A percentile compares a stretch with the other conserved stretches of the same genome.
phyloP scores from a whole-genome alignment of 768 basidiomycete species.

The Termitomyces sp. region DNA sequence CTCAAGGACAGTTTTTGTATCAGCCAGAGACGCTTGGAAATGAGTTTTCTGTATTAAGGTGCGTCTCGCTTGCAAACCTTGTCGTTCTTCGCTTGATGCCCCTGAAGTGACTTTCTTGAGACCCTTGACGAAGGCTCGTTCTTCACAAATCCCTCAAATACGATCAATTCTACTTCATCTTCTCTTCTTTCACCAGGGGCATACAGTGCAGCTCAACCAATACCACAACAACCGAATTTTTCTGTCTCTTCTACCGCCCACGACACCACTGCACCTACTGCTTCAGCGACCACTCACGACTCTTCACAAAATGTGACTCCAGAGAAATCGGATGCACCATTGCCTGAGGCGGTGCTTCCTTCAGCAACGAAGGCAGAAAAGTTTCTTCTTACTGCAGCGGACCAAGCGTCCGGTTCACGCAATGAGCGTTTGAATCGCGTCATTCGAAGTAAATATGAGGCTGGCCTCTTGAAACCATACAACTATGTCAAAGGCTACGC shows the following conservation, averaged over 20 bases:
- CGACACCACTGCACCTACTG: neutral
- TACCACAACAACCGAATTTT: conserved; percentile 12
- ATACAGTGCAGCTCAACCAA: conserved; percentile 24
- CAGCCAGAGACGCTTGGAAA: conserved; percentile 74
- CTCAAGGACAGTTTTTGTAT: conserved; percentile 57
- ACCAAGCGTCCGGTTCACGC: conserved; percentile 87
- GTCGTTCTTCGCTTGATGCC: neutral
- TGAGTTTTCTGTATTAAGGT: conserved; percentile 82
- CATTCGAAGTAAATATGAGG: conserved; percentile 95
- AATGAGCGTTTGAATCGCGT: conserved; percentile 89
- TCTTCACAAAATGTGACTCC: neutral
- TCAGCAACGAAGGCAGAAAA: conserved; percentile 80
- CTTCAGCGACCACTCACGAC: neutral
- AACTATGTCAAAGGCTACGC: conserved; percentile 97
- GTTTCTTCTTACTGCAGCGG: conserved; percentile 91
- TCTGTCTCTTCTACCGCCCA: conserved; percentile 9
- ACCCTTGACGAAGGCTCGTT: conserved; percentile 83
- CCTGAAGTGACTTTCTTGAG: conserved; percentile 76
- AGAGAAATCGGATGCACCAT: conserved; percentile 29
- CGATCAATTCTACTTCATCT: conserved; percentile 28
- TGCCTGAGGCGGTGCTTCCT: conserved; percentile 52
- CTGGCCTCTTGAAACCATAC: conserved; percentile 90
- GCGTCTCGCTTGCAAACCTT: conserved; percentile 20
- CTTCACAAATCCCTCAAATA: conserved; percentile 56
- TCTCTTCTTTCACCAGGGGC: conserved; percentile 43